A percentile compares a stretch with the other conserved stretches of the same genome.
Conservation (phyloP, 1,139 yeast genomes). For the Pichia sp. region DNA sequence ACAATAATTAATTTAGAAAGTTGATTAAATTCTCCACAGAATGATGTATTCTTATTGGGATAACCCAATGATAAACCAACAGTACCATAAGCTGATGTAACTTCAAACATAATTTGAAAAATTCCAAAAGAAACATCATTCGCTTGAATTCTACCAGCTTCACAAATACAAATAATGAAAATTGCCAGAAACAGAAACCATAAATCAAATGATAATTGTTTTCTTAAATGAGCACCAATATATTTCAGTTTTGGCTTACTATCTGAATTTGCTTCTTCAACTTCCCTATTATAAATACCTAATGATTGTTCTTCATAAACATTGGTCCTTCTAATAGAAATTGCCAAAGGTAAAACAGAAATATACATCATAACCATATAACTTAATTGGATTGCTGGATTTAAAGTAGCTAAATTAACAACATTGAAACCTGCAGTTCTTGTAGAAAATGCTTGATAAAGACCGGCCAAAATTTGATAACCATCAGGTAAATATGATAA, state of each 20-base stretch:
- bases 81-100: constrained; percentile 92
- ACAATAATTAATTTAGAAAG: constrained; percentile 79
- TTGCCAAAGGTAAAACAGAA: constrained; percentile 91
- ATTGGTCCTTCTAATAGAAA: constrained; percentile 90
- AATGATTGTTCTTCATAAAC: constrained; percentile 95
- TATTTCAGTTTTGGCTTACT: constrained; percentile 35
- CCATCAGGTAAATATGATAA: constrained; percentile 53
- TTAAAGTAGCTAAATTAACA: constrained; percentile 60
- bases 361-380: constrained; percentile 98
- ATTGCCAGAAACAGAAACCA: constrained; percentile 90
- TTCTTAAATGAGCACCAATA: constrained; percentile 82
- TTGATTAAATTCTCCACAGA: constrained; percentile 63
- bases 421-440: constrained; percentile 90
- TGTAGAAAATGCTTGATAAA: constrained; percentile 86
- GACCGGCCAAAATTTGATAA: constrained; percentile 67
- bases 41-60: constrained; percentile 58
- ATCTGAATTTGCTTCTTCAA: constrained; percentile 26
- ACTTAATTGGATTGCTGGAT: constrained; percentile 89
- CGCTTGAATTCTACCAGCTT: constrained; percentile 53
- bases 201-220: constrained; percentile 86
- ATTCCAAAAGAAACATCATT: constrained; percentile 49
- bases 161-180: constrained; percentile 80
- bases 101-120: constrained; percentile 75
- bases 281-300: constrained; percentile 56
- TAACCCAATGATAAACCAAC: constrained; percentile 89